Evolutionary conservation across 805 yeast species (phyloP), one percentile per base, ranked within the genome.

Genomic region (Candida oleophila): DNA sequence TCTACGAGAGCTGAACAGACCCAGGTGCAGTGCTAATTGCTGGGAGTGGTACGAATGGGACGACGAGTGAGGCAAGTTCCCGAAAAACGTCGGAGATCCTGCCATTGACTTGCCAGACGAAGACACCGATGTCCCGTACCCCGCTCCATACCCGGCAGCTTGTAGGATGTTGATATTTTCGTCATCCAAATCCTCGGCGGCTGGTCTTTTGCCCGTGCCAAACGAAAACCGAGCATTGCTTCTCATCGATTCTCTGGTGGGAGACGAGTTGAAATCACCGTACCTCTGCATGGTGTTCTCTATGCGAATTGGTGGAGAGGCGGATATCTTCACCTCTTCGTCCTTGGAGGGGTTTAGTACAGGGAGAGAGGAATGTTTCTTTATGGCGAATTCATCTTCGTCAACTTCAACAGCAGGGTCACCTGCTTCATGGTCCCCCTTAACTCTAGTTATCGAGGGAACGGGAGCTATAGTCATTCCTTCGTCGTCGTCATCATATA

Each of bases 131-230:
- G 28, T 20, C 14, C 37, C 37, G 32, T 41, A 41, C 4, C 43
- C 43, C 46, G 52, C 43, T 19, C 37, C 37, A 41, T 41, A 41
- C 4, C 43, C 43, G 47, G 52, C 43, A 14, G 40, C 39, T 3
- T 37, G 16, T 25, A 61, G 38, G 3, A 62, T 42, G 43, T 59
- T 55, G 35, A 54, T 48, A 49, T 69, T 68, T 42, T 69, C 74
- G 43, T 70, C 61, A 49, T 70, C 74, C 40, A 67, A 51, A 46
- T 70, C 75, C 7, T 33, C 36, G 30, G 30, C 30, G 11, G 30
- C 30, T 7, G 28, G 30, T 38, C 41, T 9, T 20, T 22, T 21
- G 8, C 38, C 22, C 14, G 38, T 16, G 8, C 32, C 41, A 22
- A 38, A 38, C 7, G 41, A 38, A 7, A 21, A 21, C 8, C 41